A percentile compares a stretch with the other conserved stretches of the same genome.
Evolutionary conservation across 768 basidiomycete species (phyloP).

Genomic region (Trametes punicea): DNA sequence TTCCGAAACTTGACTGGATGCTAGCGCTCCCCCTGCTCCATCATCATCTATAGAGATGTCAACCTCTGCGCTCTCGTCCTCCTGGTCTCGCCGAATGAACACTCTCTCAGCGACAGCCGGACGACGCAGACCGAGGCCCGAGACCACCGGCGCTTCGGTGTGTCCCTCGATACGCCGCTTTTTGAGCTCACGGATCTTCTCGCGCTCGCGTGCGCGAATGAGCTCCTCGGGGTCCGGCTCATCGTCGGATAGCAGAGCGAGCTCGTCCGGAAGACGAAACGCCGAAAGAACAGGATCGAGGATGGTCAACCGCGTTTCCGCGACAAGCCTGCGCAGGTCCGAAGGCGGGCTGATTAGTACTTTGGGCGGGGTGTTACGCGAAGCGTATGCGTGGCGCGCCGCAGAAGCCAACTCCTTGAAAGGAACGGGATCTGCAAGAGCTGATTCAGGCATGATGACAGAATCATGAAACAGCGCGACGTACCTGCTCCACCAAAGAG

Average conservation of each 20-base stretch:
- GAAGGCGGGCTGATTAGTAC: slow-evolving; percentile 39
- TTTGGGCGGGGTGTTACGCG: slow-evolving; percentile 38
- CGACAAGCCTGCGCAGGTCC: slow-evolving; percentile 56
- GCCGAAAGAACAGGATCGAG: slow-evolving; percentile 42
- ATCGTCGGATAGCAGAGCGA: slow-evolving; percentile 23
- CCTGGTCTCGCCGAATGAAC: slow-evolving; percentile 52
- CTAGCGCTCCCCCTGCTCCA: background rate
- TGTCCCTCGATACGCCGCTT: slow-evolving; percentile 42
- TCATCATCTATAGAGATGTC: slow-evolving; percentile 41
- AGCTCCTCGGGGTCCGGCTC: slow-evolving; percentile 40
- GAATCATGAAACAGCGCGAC: background rate
- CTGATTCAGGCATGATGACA: background rate
- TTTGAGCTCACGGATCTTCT: slow-evolving; percentile 56
- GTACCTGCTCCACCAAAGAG: slow-evolving; percentile 54
- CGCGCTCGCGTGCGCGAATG: slow-evolving; percentile 43
- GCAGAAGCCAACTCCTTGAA: slow-evolving; percentile 46
- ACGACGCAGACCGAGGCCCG: slow-evolving; percentile 21
- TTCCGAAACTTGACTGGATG: background rate
- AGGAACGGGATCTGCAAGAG: slow-evolving; percentile 49
- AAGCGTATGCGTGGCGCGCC: slow-evolving; percentile 34
- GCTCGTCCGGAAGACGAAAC: slow-evolving; percentile 29
- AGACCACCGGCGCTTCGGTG: slow-evolving; percentile 16
- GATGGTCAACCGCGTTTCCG: slow-evolving; percentile 46
- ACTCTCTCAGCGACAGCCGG: slow-evolving; percentile 38
- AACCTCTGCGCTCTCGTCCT: slow-evolving; percentile 60